Evolutionary conservation across 2,329 filamentous ascomycete genomes (phyloP).

Genomic region (Cladobotryum protrusum): DNA sequence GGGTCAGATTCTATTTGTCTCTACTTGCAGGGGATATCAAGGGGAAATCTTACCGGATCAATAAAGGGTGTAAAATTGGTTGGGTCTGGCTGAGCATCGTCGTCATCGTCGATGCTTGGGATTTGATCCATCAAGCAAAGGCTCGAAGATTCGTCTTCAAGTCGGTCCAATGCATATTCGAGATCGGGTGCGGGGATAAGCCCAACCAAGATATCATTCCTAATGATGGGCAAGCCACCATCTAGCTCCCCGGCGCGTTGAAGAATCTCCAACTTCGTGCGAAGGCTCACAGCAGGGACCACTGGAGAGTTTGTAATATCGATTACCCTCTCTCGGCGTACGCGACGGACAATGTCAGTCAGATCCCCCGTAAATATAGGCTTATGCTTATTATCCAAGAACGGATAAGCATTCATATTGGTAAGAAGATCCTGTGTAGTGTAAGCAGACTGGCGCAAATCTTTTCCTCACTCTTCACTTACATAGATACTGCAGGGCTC

Average conservation of each 20-base stretch:
- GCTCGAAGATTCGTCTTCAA: constrained; percentile 66
- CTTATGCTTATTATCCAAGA: constrained; percentile 93
- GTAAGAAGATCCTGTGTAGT: constrained; percentile 69
- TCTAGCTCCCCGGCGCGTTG: constrained; percentile 86
- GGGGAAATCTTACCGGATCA: constrained; percentile 60
- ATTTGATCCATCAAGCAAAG: constrained; percentile 78
- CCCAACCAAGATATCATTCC: constrained; percentile 73
- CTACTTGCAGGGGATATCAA: no score
- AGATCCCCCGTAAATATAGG: constrained; percentile 85
- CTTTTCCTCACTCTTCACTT: constrained; percentile 25
- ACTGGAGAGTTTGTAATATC: constrained; percentile 81
- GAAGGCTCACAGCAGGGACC: constrained; percentile 68
- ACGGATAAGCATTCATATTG: constrained; percentile 95
- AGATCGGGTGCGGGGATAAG: constrained; percentile 91
- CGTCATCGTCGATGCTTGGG: constrained; percentile 56
- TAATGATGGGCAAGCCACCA: constrained; percentile 80
- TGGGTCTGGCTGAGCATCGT: constrained; percentile 52
- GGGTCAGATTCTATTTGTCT: constrained; percentile 12
- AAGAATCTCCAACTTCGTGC: constrained; percentile 72
- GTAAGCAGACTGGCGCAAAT: constrained; percentile 13
- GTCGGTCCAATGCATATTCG: constrained; percentile 82
- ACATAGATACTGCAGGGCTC: constrained; percentile 92
- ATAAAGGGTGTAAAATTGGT: constrained; percentile 89
- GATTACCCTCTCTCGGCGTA: constrained; percentile 72
- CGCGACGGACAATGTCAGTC: constrained; percentile 74